Evolutionary conservation across 345 rosid species (phyloP).

Genomic region (Salix purpurea): DNA sequence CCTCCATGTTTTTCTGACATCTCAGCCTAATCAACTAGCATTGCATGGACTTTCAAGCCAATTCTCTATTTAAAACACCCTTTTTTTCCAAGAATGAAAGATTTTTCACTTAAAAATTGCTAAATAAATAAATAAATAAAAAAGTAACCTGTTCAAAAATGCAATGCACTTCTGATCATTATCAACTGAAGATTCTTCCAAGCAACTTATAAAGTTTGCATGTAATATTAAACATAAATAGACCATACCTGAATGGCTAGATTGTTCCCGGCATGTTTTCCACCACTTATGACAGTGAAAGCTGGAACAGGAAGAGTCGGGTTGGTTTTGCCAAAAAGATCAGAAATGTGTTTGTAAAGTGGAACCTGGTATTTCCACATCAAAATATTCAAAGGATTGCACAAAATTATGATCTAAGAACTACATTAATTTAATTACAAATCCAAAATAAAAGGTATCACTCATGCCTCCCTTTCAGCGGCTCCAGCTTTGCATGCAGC

Average conservation of each 20-base stretch:
- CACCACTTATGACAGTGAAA: conserved; percentile 89
- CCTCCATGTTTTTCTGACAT: not conserved
- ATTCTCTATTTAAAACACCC: not conserved
- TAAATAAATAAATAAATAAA: no score
- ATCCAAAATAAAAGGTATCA: not conserved
- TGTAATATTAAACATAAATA: not conserved
- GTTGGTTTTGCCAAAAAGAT: conserved; percentile 68
- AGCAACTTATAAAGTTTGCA: conserved; percentile 1
- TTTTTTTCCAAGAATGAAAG: not conserved
- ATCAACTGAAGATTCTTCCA: not conserved
- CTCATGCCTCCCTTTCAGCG: conserved; percentile 82
- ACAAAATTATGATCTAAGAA: not conserved
- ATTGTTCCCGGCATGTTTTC: conserved; percentile 78
- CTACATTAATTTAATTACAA: not conserved
- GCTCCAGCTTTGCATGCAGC: conserved; percentile 99
- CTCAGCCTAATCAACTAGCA: not conserved
- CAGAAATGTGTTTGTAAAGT: conserved; percentile 82
- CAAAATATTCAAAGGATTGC: conserved; percentile 17
- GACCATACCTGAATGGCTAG: conserved; percentile 70
- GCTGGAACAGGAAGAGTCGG: conserved; percentile 85
- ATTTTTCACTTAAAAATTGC: not conserved
- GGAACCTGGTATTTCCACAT: conserved; percentile 55
- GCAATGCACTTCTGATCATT: not conserved
- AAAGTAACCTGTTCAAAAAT: not conserved
- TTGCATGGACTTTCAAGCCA: not conserved